Base-by-base conservation (phyloP, 495 filamentous ascomycete species). In the Daldinia childiae region DNA sequence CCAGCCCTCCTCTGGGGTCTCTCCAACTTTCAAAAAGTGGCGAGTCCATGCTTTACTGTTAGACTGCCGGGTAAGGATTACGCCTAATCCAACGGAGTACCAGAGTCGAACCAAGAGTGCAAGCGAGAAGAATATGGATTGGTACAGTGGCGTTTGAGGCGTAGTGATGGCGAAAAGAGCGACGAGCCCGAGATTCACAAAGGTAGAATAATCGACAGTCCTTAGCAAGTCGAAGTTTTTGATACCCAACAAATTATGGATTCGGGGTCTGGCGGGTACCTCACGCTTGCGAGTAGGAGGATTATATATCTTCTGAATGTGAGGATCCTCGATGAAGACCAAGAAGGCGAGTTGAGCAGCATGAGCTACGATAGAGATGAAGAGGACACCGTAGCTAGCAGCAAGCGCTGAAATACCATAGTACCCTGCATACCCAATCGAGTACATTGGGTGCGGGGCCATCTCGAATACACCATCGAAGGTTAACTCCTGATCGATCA, bases 401-500 rank as follows among this genome's bases (percentile, higher is more conserved):
- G 94, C 93, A 88, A 99, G 95, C 78, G 97, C 89, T n/a, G 95
- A 98, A 76, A 98, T 97, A 67, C 95, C 96, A 62, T 99, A 99
- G 80, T 97, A 99, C 29, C 95, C 95, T 26, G 94, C 93, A 80
- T 99, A 99, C 32, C 95, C 95, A 74, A 99, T 94, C 50, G 94
- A 97, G 83, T 99, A 99, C 95, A 99, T 99, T 43, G 95, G 95
- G 79, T 99, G 95, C 26, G 95, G 95, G 51, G 96, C 95, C 92
- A 99, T 97, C 81, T 99, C 95, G 78, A 98, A 99, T 60, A 98
- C 95, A 54, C 96, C 96, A 77, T 99, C 96, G 72, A 99, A 98
- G 34, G 95, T 98, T 75, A 99, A 85, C 77, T 98, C 93, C 78
- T 98, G 93, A 79, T 99, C 96, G 77, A 98, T 93, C 78, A 99